These are phyloP conservation scores for Pseudogymnoascus destructans DNA, from an alignment of 2,329 filamentous ascomycete genomes.

Conservation along the genomic window DNA sequence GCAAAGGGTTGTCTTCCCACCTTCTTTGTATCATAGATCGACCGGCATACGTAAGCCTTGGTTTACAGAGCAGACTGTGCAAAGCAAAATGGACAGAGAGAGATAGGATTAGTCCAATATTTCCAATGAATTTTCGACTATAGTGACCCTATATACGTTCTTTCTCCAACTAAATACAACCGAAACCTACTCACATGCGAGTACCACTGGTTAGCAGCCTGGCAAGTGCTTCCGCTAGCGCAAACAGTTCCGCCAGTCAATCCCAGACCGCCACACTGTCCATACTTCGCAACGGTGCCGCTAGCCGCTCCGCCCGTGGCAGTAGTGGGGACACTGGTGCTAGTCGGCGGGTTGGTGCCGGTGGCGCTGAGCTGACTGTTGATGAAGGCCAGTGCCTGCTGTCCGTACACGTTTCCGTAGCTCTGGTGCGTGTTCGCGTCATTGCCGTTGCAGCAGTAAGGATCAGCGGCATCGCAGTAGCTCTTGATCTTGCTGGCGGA, in stretches of 20 bases:
- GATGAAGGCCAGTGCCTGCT: constrained; percentile 42
- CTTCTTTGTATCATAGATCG: not conserved
- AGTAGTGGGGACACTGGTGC: not conserved
- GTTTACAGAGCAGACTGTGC: not conserved
- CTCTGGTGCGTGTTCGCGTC: constrained; percentile 41
- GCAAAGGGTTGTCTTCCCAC: not conserved
- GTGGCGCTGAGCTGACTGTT: constrained; percentile 33
- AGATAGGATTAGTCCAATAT: not conserved
- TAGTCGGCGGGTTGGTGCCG: constrained; percentile 15
- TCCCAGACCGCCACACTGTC: constrained; percentile 20
- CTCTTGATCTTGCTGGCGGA: constrained; percentile 42
- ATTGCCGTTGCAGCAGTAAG: constrained; percentile 49
- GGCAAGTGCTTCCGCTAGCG: constrained; percentile 13
- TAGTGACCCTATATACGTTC: constrained; percentile 16
- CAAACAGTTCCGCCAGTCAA: constrained; percentile 17
- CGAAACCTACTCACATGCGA: constrained; percentile 2
- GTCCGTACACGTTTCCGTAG: constrained; percentile 44
- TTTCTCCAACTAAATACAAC: not conserved
- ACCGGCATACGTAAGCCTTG: not conserved
- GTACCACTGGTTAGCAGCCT: constrained; percentile 16
- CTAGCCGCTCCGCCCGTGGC: not conserved
- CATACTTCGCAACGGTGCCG: constrained; percentile 15
- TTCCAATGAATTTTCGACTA: not conserved
- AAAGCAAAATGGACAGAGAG: not conserved
- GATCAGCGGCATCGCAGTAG: constrained; percentile 47